Percentiles rank a stretch among this genome's conserved stretches.
Evolutionary conservation across 352 stramenopile genomes (phyloP).

Genomic region (Pythium dissotocum): DNA sequence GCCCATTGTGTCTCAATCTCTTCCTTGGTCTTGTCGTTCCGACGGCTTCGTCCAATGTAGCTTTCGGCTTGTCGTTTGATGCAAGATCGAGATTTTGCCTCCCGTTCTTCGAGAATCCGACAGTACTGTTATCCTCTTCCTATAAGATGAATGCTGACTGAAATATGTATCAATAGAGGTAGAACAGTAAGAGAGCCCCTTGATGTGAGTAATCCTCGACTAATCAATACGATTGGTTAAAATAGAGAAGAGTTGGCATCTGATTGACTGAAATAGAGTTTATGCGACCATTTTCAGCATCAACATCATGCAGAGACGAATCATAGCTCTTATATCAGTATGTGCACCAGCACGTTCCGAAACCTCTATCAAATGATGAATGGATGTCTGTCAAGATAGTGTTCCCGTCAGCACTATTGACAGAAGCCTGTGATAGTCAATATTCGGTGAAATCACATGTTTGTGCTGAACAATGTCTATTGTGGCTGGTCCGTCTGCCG

Average conservation of each 20-base stretch:
- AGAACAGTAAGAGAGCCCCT: neutral
- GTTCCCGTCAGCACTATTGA: too few relatives aligned
- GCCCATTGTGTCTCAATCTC: conserved; percentile 43
- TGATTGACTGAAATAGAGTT: conserved; percentile 22
- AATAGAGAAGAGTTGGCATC: neutral
- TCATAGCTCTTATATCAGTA: conserved; percentile 23
- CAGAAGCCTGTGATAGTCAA: neutral
- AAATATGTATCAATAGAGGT: neutral
- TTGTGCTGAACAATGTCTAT: neutral
- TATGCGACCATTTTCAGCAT: conserved; percentile 23
- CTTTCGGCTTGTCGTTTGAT: conserved; percentile 1
- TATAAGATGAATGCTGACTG: neutral
- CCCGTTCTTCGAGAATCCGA: conserved; percentile 40
- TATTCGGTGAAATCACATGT: neutral
- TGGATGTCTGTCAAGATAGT: too few relatives aligned
- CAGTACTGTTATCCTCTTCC: conserved; percentile 3
- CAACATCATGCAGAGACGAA: conserved; percentile 8
- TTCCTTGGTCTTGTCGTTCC: neutral
- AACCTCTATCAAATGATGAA: neutral
- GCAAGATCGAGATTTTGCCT: conserved; percentile 11
- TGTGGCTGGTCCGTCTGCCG: conserved; percentile 1
- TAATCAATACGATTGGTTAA: conserved; percentile 20
- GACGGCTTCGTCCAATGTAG: neutral
- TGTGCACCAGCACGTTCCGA: neutral
- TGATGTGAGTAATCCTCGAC: conserved; percentile 18